These are phyloP conservation scores for Odonthalia washingtoniensis DNA, from an alignment of 31 red algal species.

Conservation along the genomic window DNA sequence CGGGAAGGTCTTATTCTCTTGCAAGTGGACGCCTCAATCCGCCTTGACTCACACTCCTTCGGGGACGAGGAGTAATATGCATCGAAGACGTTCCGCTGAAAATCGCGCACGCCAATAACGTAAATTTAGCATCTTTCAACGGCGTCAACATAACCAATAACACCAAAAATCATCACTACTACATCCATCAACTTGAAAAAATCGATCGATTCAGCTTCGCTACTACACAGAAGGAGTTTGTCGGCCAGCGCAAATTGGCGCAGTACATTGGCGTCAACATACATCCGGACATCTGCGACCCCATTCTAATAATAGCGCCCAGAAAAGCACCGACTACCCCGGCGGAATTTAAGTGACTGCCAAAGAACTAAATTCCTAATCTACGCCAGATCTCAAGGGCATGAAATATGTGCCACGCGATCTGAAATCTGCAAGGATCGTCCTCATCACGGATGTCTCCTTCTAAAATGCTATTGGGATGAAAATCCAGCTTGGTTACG, in stretches of 20 bases:
- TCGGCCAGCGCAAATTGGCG: neutral
- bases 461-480: constrained; percentile 15
- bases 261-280: too few species aligned
- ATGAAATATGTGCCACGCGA: neutral
- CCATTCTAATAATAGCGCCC: neutral
- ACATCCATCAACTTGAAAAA: neutral
- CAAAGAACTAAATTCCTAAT: neutral
- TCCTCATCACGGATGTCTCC: neutral
- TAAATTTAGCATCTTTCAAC: neutral
- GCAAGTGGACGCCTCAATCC: neutral
- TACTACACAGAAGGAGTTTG: neutral
- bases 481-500: constrained; percentile 11
- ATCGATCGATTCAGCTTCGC: neutral
- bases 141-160: too few species aligned
- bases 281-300: neutral
- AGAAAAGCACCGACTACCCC: too few species aligned
- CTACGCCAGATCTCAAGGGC: neutral
- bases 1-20: neutral
- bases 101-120: neutral
- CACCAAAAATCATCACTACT: neutral
- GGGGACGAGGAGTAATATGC: neutral
- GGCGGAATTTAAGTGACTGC: neutral
- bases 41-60: neutral
- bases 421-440: neutral
- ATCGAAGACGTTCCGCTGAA: neutral